These are phyloP conservation scores for Verticillium isaacii DNA, from an alignment of 2,329 filamentous ascomycete species.

Conservation along the genomic window DNA sequence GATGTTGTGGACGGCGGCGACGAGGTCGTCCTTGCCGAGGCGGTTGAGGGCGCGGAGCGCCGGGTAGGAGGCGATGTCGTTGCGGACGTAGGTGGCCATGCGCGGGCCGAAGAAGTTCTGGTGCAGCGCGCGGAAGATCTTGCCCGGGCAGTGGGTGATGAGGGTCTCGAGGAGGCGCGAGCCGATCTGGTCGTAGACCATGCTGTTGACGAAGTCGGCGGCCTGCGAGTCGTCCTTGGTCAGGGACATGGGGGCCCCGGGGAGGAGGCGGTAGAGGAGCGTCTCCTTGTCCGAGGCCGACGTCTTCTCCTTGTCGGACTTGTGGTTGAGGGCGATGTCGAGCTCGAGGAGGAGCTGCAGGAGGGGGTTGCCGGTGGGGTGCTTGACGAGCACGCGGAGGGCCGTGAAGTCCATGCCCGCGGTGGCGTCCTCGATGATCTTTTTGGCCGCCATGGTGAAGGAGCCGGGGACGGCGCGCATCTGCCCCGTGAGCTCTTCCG, in stretches of 20 bases:
- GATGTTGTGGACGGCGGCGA: slow-evolving; percentile 66
- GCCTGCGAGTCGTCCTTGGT: slow-evolving; percentile 69
- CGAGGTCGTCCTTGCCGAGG: slow-evolving; percentile 80
- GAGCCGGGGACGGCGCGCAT: slow-evolving; percentile 67
- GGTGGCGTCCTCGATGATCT: slow-evolving; percentile 75
- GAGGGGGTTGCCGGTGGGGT: slow-evolving; percentile 86
- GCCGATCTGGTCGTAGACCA: slow-evolving; percentile 87
- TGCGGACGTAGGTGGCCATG: slow-evolving; percentile 76
- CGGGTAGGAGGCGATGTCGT: slow-evolving; percentile 86
- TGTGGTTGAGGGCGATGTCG: slow-evolving; percentile 68
- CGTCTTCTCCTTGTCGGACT: slow-evolving; percentile 47
- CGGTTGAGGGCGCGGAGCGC: slow-evolving; percentile 78
- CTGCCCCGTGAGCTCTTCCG: slow-evolving; percentile 24
- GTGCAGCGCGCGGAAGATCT: slow-evolving; percentile 86
- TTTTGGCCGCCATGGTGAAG: slow-evolving; percentile 72
- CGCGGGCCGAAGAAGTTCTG: slow-evolving; percentile 73
- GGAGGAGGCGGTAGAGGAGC: slow-evolving; percentile 72
- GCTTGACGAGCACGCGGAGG: slow-evolving; percentile 77
- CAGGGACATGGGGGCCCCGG: slow-evolving; percentile 67
- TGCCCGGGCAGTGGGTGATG: slow-evolving; percentile 74
- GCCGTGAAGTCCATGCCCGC: slow-evolving; percentile 72
- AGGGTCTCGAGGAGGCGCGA: slow-evolving; percentile 87
- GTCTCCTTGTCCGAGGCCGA: slow-evolving; percentile 36
- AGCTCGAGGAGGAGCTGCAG: slow-evolving; percentile 87
- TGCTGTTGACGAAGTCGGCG: slow-evolving; percentile 72